These are phyloP conservation scores for Petunia secreta DNA, from an alignment of 257 asterid genomes.

Conservation along the genomic window DNA sequence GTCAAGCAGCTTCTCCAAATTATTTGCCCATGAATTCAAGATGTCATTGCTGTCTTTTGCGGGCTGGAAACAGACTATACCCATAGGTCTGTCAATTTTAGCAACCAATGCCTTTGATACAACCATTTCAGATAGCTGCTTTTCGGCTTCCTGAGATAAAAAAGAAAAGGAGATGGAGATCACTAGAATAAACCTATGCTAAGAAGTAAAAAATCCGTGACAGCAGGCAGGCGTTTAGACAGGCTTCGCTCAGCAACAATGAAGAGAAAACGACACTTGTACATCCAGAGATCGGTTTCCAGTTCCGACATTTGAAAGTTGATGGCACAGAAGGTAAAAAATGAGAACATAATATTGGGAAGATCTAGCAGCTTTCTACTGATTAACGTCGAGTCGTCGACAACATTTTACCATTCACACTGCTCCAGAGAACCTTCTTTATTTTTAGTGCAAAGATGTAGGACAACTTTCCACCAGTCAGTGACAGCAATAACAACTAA, in stretches of 20 bases:
- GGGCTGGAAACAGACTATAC: conserved; percentile 72
- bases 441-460: neutral
- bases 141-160: conserved; percentile 73
- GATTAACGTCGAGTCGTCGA: neutral
- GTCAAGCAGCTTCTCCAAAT: conserved; percentile 98
- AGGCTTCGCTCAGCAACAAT: neutral
- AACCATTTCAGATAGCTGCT: conserved; percentile 94
- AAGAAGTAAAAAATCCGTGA: neutral
- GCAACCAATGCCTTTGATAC: conserved; percentile 87
- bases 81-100: conserved; percentile 87
- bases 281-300: neutral
- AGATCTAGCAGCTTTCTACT: neutral
- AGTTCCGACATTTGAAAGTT: neutral
- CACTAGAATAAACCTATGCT: neutral
- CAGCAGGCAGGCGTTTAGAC: neutral
- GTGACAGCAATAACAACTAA: neutral
- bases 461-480: neutral
- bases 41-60: conserved; percentile 91
- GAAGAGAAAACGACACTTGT: neutral
- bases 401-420: neutral
- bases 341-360: neutral
- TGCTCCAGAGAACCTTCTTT: neutral
- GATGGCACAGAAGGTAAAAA: neutral
- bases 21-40: conserved; percentile 84
- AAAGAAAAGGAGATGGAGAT: neutral